phyloP scores from a whole-genome alignment of 2,329 filamentous ascomycete genomes.

The Zasmidium angulare region DNA sequence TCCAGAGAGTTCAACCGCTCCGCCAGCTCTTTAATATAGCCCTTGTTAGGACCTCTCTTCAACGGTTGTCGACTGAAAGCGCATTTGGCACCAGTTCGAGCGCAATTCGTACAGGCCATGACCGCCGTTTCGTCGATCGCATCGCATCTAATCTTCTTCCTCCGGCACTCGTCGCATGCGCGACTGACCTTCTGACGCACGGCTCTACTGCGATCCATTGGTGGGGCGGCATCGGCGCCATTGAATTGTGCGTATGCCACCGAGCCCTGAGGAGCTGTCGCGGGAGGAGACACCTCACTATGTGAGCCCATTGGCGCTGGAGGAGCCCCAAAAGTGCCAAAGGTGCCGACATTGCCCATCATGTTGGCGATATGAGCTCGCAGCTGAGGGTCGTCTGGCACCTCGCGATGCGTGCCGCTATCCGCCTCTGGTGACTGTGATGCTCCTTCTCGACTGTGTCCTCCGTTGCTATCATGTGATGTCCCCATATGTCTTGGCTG shows the following conservation, averaged over 20 bases:
- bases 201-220: conserved; percentile 24
- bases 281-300: conserved; percentile 7
- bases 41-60: conserved; percentile 79
- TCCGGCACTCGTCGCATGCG: conserved; percentile 83
- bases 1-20: conserved; percentile 82
- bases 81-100: conserved; percentile 72
- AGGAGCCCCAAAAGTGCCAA: conserved; percentile 17
- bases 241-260: conserved; percentile 23
- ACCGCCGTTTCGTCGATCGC: conserved; percentile 71
- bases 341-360: conserved; percentile 18
- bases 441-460: not conserved
- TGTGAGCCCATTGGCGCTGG: conserved; percentile 8
- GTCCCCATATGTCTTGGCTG: not conserved
- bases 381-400: conserved; percentile 16
- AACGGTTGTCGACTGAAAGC: conserved; percentile 85
- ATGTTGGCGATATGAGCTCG: conserved; percentile 9
- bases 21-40: conserved; percentile 89
- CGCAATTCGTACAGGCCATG: conserved; percentile 77
- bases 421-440: not conserved
- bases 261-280: conserved; percentile 19
- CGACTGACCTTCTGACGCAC: conserved; percentile 85
- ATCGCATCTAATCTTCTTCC: conserved; percentile 88
- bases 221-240: conserved; percentile 20
- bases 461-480: not conserved
- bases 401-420: not conserved